Evolutionary conservation across 2,329 filamentous ascomycete genomes (phyloP), one percentile per base, ranked within the genome.

Genomic region (Venturia aucupariae): DNA sequence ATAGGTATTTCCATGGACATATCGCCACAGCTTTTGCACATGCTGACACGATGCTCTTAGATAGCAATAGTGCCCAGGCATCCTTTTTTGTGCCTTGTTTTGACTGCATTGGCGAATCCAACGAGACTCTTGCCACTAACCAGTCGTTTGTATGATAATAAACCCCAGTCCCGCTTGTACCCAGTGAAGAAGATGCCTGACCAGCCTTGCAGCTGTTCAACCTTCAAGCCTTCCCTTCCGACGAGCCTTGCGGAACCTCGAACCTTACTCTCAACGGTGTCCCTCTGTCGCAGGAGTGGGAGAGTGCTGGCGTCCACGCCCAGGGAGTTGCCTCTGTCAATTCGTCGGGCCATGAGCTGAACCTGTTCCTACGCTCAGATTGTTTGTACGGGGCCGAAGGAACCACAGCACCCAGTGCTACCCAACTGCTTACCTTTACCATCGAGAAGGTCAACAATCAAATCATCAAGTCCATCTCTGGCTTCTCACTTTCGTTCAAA

Each of bases 181-280:
- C n/a, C n/a, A 19, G 13, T 35, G 17, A 39, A 62, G 24, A 35
- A n/a, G 62, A 17, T 59, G 48, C 48, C 62, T 64, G 51, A 59
- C 32, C 51, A 35, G 30, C 55, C 54, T 42, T 66, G 65, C 68
- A 80, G 78, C 70, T 75, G 62, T 72, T 79, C 67, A 75, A 73
- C 66, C 74, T 80, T 65, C 72, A 72, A 68, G 74, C 75, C 64
- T 72, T 76, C 66, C 68, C 74, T 15, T 69, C 73, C 64, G 70
- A 74, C 57, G 66, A 76, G 64, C 68, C 74, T 60, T 77, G 76
- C 69, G 72, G 73, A n/a, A 68, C 72, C 63, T 73, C 74, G 46
- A 77, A 79, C 72, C 70, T 79, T 66, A 74, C 75, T 19, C 68
- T 80, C 65, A 79, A 79, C 69, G 75, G 74, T 64, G 67, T 74